phyloP scores from a whole-genome alignment of 2,329 filamentous ascomycete species.

The Nothophoma quercina region DNA sequence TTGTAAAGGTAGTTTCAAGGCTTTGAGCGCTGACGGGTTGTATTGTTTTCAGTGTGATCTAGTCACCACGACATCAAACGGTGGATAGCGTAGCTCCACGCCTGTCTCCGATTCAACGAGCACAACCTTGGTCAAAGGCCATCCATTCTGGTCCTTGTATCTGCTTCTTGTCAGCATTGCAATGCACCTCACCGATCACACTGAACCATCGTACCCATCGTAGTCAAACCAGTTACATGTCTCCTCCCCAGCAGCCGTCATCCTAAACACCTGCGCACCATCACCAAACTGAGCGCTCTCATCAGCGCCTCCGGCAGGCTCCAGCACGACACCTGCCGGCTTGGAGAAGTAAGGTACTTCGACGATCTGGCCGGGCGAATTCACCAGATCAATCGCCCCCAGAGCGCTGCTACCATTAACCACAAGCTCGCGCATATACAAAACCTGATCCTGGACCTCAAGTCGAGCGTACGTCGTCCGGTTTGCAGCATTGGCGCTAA shows the following conservation, averaged over 20 bases:
- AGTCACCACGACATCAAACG: slow-evolving; percentile 35
- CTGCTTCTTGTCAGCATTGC: slow-evolving; percentile 11
- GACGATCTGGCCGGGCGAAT: slow-evolving; percentile 28
- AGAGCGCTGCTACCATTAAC: slow-evolving; percentile 40
- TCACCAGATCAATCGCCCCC: slow-evolving; percentile 37
- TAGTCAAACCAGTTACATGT: slow-evolving; percentile 45
- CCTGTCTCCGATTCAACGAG: slow-evolving; percentile 25
- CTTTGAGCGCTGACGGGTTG: too few species aligned
- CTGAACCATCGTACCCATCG: slow-evolving; percentile 30
- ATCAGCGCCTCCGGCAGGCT: slow-evolving; percentile 35
- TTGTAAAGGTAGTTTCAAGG: too few species aligned
- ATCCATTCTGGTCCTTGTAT: slow-evolving; percentile 42
- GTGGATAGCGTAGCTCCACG: slow-evolving; percentile 41
- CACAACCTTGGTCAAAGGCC: slow-evolving; percentile 42
- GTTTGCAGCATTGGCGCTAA: slow-evolving; percentile 10
- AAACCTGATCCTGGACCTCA: slow-evolving; percentile 33
- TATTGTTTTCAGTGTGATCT: too few species aligned
- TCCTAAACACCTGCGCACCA: slow-evolving; percentile 37
- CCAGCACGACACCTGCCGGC: slow-evolving; percentile 31
- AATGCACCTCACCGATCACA: neutral
- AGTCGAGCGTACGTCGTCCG: slow-evolving; percentile 30
- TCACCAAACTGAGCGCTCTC: slow-evolving; percentile 35
- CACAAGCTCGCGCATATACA: slow-evolving; percentile 38
- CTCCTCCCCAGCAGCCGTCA: slow-evolving; percentile 34
- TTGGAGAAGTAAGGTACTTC: slow-evolving; percentile 32